Percentiles rank a stretch among this genome's conserved stretches.
Evolutionary conservation across 192 early-diverging fungal genomes (phyloP).

Genomic region (Backusella parvicylindrica): DNA sequence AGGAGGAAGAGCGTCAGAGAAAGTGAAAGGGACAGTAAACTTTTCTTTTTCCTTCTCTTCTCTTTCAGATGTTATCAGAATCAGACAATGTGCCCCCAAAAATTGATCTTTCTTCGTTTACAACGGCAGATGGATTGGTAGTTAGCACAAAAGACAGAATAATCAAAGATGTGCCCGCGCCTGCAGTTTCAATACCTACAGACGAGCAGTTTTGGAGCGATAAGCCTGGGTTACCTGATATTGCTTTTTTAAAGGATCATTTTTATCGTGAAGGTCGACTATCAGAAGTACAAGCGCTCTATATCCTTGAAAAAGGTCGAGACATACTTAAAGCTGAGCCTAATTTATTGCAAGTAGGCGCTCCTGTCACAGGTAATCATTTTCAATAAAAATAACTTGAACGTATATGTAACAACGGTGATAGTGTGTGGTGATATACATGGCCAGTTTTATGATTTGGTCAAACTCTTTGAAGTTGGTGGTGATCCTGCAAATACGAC

Average conservation of each 20-base stretch:
- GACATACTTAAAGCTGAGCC: slow-evolving; percentile 77
- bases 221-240: slow-evolving; percentile 65
- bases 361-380: slow-evolving; percentile 81
- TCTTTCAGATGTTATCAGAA: slow-evolving; percentile 4
- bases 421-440: slow-evolving; percentile 96
- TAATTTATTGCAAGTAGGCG: slow-evolving; percentile 83
- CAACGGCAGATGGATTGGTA: slow-evolving; percentile 64
- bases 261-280: slow-evolving; percentile 92
- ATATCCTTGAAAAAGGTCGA: slow-evolving; percentile 82
- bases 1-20: not conserved
- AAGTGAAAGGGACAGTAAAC: not conserved
- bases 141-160: slow-evolving; percentile 73
- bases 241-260: slow-evolving; percentile 83
- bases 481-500: slow-evolving; percentile 87
- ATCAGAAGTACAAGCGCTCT: slow-evolving; percentile 86
- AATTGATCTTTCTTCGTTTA: slow-evolving; percentile 81
- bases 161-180: slow-evolving; percentile 67
- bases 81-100: slow-evolving; percentile 40
- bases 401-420: not conserved
- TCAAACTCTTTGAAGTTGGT: slow-evolving; percentile 98
- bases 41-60: slow-evolving; percentile 4
- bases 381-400: not conserved
- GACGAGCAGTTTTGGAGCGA: slow-evolving; percentile 53
- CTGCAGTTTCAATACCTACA: slow-evolving; percentile 49
- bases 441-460: slow-evolving; percentile 96